Base-by-base conservation (phyloP, 106 monocot species). In the Platanthera zijinensis region DNA sequence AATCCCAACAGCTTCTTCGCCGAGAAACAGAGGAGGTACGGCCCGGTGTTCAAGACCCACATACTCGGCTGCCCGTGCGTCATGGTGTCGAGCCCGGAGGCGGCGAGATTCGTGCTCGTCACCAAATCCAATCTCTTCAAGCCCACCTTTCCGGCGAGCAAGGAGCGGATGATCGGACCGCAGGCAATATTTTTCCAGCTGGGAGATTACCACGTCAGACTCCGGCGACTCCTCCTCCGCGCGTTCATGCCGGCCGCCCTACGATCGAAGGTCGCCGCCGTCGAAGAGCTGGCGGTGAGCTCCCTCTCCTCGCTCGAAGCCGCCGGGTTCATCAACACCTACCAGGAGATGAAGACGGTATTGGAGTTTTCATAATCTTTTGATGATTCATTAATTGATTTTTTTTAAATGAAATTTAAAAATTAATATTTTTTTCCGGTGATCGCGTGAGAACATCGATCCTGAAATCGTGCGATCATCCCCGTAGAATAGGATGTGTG, bases 131-230 rank as follows among this genome's bases (percentile, higher is more conserved):
- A 88, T 75, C 88, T 95, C 25, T 95, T 95, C 89, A 95, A 95
- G 83, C 92, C 95, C 7, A 95, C 95, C n/a, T 95, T 85, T 78
- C 95, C 95, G 6, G 84, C 87, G 8, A 95, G 95, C 89, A 95
- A 95, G 76, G 95, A 95, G 89, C 77, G 89, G 47, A 89, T 92
- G 89, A 66, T 95, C 12, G 95, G 95, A 2, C 78, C 73, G 0
- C 89, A 90, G 86, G 92, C 95, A 52, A 92, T 95, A 84, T 95
- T 95, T 81, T 95, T 95, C 80, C 95, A 95, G 83, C 92, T 86
- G 69, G 95, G 95, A 1, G 81, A 84, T 0, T 95, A 95, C 79
- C 95, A 95, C 72, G 72, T 75, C 46, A 78, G 72, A 17, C 89
- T 95, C 53, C 63, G 95, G 18, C 80, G 81, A 57, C 83, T 95